A percentile compares a stretch with the other conserved stretches of the same genome.
phyloP scores from a whole-genome alignment of 345 rosid species.

The Cardamine resedifolia region DNA sequence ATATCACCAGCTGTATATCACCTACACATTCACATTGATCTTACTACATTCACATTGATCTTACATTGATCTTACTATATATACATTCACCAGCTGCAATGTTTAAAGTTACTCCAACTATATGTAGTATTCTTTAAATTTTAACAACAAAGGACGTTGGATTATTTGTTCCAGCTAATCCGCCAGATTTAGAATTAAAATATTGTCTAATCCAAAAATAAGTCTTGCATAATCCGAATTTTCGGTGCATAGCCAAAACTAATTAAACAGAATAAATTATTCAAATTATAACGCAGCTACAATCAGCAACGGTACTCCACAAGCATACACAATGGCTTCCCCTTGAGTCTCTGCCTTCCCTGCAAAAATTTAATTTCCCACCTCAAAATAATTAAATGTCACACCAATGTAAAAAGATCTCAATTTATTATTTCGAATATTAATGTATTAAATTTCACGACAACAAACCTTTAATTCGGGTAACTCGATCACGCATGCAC shows the following conservation, averaged over 20 bases:
- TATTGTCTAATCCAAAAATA: constrained; percentile 25
- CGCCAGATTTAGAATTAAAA: constrained; percentile 8
- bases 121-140: neutral
- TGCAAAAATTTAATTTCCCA: constrained; percentile 35
- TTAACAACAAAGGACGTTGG: neutral
- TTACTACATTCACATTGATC: neutral
- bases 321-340: constrained; percentile 69
- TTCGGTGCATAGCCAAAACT: constrained; percentile 24
- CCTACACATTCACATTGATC: neutral
- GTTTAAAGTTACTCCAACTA: neutral
- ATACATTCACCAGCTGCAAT: no score
- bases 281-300: constrained; percentile 12
- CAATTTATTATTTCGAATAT: constrained; percentile 33
- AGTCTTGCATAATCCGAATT: constrained; percentile 33
- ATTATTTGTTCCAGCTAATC: constrained; percentile 28
- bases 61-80: no score
- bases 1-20: no score
- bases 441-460: constrained; percentile 27
- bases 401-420: constrained; percentile 30
- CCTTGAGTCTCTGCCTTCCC: constrained; percentile 68
- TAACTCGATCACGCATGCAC: constrained; percentile 83
- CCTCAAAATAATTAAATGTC: constrained; percentile 28
- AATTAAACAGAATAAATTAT: constrained; percentile 23
- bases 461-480: constrained; percentile 73
- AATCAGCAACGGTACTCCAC: constrained; percentile 61